Conservation (phyloP, 208 protist genomes). For the Acanthamoeba castellanii region DNA sequence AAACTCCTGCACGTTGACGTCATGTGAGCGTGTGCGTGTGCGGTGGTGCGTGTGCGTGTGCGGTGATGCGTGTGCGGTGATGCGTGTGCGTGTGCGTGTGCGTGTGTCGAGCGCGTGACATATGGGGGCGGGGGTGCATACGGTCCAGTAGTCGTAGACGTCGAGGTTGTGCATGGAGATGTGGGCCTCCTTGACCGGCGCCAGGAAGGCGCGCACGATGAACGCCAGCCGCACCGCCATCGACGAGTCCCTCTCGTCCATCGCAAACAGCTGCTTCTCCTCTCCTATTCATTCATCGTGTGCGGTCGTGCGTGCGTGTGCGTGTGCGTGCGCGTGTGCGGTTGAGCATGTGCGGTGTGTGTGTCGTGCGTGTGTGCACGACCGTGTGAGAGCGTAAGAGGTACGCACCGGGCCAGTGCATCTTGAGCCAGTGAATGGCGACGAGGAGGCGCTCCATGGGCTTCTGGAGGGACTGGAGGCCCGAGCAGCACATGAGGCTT, state of each 20-base stretch:
- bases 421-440: constrained; percentile 33
- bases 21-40: background rate
- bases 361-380: no score
- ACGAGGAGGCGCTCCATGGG: constrained; percentile 52
- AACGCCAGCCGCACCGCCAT: constrained; percentile 54
- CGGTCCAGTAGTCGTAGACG: constrained; percentile 42
- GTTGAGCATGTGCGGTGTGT: no score
- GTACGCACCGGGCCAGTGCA: background rate
- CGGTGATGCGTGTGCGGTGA: no score
- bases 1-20: constrained; percentile 11
- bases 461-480: constrained; percentile 30
- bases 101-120: background rate
- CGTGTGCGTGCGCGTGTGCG: no score
- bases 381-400: background rate
- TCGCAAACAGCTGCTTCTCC: constrained; percentile 41
- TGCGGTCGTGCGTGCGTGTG: no score
- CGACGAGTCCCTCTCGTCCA: constrained; percentile 48
- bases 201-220: constrained; percentile 9
- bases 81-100: background rate
- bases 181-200: background rate
- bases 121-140: background rate
- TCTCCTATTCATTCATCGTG: background rate
- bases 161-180: constrained; percentile 63
- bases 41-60: background rate
- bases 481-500: constrained; percentile 34